A percentile compares a stretch with the other conserved stretches of the same genome.
Evolutionary conservation across 352 stramenopile species (phyloP).

Genomic region (Globisporangium megalacanthum): DNA sequence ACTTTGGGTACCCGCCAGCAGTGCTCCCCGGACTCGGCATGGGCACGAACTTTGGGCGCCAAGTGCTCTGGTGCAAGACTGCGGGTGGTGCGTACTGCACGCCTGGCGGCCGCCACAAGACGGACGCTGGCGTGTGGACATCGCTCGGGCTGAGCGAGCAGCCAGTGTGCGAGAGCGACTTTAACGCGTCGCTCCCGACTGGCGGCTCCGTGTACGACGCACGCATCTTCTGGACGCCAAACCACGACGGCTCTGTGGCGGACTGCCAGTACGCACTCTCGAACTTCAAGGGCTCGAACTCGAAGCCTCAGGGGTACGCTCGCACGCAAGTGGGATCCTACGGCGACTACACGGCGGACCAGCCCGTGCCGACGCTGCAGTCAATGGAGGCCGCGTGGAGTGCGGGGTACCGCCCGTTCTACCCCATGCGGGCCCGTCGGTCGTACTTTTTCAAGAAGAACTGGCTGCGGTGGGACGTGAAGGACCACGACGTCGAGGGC

Average conservation of each 20-base stretch:
- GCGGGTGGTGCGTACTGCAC: conserved; percentile 56
- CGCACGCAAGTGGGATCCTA: conserved; percentile 44
- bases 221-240: conserved; percentile 77
- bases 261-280: conserved; percentile 80
- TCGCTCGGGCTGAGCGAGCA: conserved; percentile 20
- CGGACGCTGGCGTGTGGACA: conserved; percentile 9
- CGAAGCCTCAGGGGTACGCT: conserved; percentile 36
- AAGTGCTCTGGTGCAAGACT: conserved; percentile 81
- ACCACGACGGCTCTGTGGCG: conserved; percentile 51
- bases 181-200: conserved; percentile 24
- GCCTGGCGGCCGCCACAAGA: conserved; percentile 52
- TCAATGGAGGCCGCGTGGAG: conserved; percentile 53
- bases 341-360: conserved; percentile 29
- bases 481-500: conserved; percentile 28
- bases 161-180: conserved; percentile 44
- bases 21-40: conserved; percentile 79
- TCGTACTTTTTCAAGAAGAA: conserved; percentile 87
- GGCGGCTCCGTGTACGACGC: conserved; percentile 60
- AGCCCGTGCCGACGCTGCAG: conserved; percentile 47
- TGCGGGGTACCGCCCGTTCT: conserved; percentile 79
- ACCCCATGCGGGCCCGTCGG: conserved; percentile 71
- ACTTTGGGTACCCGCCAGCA: conserved; percentile 82
- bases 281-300: conserved; percentile 53
- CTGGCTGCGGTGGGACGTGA: conserved; percentile 72
- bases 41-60: conserved; percentile 83